Base-by-base conservation (phyloP, 257 asterid species). In the Marsdenia floribunda region DNA sequence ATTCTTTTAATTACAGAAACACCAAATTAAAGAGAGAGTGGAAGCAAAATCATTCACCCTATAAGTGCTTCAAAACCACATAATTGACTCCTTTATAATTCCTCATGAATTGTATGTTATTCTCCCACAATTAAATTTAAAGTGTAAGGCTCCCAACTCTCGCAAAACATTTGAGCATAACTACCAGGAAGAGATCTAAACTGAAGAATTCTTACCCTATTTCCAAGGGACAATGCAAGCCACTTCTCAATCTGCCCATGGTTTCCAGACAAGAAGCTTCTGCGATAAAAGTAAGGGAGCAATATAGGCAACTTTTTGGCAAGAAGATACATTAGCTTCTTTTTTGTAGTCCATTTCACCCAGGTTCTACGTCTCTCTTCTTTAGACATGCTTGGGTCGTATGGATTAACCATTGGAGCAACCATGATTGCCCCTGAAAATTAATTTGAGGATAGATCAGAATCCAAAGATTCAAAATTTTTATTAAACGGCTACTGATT, bases 361-460 rank as follows among this genome's bases (percentile, higher is more conserved):
- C 99, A 94, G 61, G 89, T 92, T 84, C 78, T 81, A 59, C 89
- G 88, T 70, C 82, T 83, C 88, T 94, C 99, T 78, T 76, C 90
- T 80, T 89, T 92, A 54, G 83, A 87, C 87, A 94, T 86, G 59
- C 84, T 88, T 24, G 91, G 90, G 79, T 94, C 99, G 65, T 94
- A 94, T 71, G 98, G 97, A 84, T 87, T 94, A 68, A 94, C 85
- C 92, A 92, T 81, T 67, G 99, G 99, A 74, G 96, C 96, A 77
- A 94, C 83, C 91, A 94, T 86, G 79, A 92, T 76, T 40, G 98
- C 98, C 83, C 99, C 99, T 94, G 87, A 71, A 82, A 74, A 77
- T 77, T 70, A 68, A 71, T 46, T 66, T 64, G 49, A 67, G 40
- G 77, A 77, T 38, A 19, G 73, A 70, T 79, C 64, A 78, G 75